phyloP scores from a whole-genome alignment of 352 stramenopile species.

The Phytophthora sojae region DNA sequence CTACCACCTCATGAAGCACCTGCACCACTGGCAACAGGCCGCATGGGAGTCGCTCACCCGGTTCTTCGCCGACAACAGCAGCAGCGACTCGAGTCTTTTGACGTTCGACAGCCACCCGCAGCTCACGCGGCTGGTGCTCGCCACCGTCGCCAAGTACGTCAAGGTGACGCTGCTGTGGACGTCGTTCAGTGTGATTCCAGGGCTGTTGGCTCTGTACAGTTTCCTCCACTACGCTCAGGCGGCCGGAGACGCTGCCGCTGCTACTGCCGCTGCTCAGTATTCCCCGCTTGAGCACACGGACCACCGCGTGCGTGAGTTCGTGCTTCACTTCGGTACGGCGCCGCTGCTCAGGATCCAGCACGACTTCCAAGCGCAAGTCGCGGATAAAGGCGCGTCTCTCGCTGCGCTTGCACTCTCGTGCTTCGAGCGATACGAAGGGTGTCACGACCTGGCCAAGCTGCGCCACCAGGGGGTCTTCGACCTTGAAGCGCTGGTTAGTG shows the following conservation, averaged over 20 bases:
- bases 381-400: conserved; percentile 28
- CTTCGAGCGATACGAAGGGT: conserved; percentile 55
- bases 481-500: conserved; percentile 45
- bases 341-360: conserved; percentile 66
- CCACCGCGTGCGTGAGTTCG: conserved; percentile 59
- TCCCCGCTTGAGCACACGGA: conserved; percentile 46
- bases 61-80: conserved; percentile 44
- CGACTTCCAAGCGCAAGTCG: conserved; percentile 56
- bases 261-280: conserved; percentile 14
- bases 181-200: conserved; percentile 51
- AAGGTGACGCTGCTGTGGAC: conserved; percentile 72
- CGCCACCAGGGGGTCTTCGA: conserved; percentile 64
- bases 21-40: conserved; percentile 71
- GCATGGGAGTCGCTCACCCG: conserved; percentile 56
- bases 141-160: conserved; percentile 60
- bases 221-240: conserved; percentile 40
- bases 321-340: conserved; percentile 64
- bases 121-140: conserved; percentile 61
- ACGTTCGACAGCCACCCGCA: conserved; percentile 65
- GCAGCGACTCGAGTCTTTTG: conserved; percentile 28
- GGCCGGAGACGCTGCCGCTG: neutral
- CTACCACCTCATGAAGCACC: conserved; percentile 70
- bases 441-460: conserved; percentile 58
- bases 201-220: conserved; percentile 54
- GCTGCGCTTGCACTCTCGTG: conserved; percentile 62